Evolutionary conservation across 108 stramenopile species (phyloP), one percentile per base, ranked within the genome.

Genomic region (Cylindrotheca closterium): DNA sequence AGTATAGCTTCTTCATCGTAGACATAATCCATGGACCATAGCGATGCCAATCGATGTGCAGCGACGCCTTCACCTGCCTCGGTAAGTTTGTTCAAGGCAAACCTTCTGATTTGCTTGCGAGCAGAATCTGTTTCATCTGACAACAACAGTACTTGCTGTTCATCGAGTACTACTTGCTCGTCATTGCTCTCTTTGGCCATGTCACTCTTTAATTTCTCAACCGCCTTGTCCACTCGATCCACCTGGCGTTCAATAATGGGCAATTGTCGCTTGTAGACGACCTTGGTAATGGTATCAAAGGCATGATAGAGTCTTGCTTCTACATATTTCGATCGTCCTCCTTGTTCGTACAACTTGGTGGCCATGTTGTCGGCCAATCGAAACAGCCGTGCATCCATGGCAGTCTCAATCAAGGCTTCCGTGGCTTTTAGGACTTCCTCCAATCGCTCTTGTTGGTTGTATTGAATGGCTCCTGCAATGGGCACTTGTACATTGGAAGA

Each of bases 181-280:
- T 25, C 34, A 34, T 5, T 2, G 48, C 25, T 10, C 4, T 3
- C 3, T 22, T 57, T 21, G 2, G 0, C 19, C 8, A 23, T 2
- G 18, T 80, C 78, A n/a, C 58, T 33, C 2, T 51, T 24, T 17
- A 80, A 68, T 58, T 58, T 63, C 12, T 50, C 65, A 1, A 81
- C 78, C 3, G 82, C 69, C 56, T 74, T 73, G 66, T 87, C 86
- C 8, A 91, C 79, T 7, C 86, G 77, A 24, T 79, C 79, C 4
- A 91, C 74, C 58, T 87, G 84, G 33, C 75, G 74, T 29, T 90
- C 89, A 52, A 91, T 83, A 3, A 91, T 70, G 31, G 75, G 80
- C 30, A 75, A 33, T 50, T 71, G 69, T 24, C 77, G 67, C 51
- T 74, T 87, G 46, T 58, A 64, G 8, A 87, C 50, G 26, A 91